Evolutionary conservation across 2,329 filamentous ascomycete genomes (phyloP), one percentile per base, ranked within the genome.

Genomic region (Colletotrichum theobromicola): DNA sequence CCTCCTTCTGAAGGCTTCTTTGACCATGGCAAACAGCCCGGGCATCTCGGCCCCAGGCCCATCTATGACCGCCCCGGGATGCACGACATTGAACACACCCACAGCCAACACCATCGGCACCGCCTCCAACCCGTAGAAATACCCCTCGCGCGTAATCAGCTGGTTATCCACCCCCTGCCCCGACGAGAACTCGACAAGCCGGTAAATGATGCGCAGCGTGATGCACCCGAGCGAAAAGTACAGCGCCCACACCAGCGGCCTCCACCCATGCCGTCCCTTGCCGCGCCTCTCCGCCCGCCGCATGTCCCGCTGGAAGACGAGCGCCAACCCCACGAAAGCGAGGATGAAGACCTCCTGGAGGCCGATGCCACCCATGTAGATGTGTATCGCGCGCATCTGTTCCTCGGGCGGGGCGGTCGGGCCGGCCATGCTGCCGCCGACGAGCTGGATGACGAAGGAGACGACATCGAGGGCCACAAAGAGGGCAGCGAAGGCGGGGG

Each of bases 331-430:
- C 2, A 85, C 77, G 74, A 90, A 89, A n/a, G 85, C 65, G 4
- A 89, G 72, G 68, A 90, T 88, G 72, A 88, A 89, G 34, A 86
- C 78, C 75, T 89, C 81, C 75, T 90, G 89, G 0, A 90, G 78
- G 0, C 85, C 88, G 18, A 90, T 87, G 1, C 88, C 88, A 13
- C 85, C 87, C 87, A 89, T 90, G 79, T 90, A 72, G 72, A 87
- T 81, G 64, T 86, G 81, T 1, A 87, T 83, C 2, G 81, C 85
- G 24, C 70, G 76, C 32, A 80, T 74, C 28, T 82, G 80, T 8
- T 79, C 78, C 3, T 80, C 77, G 0, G 79, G 75, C 0, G 81
- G 77, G 0, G 82, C 72, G 0, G 75, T 77, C 7, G 81, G 79
- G 7, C 77, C 73, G 7, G 78, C 76, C 77, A 81, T 79, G 21